Evolutionary conservation across 2,329 filamentous ascomycete species (phyloP).

Genomic region (Arthrobotrys pseudoclavata): DNA sequence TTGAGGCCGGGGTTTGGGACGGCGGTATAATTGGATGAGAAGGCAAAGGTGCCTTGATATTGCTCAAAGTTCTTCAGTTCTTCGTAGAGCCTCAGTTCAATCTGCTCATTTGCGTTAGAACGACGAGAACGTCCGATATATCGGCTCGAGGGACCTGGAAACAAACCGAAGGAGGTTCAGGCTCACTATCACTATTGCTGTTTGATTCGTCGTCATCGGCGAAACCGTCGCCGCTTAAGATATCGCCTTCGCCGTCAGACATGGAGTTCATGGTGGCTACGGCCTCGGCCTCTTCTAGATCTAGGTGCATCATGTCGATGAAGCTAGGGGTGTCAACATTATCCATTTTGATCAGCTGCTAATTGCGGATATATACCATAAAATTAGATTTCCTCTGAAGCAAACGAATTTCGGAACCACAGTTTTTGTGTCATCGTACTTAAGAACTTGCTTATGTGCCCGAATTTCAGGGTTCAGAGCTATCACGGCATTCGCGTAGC

Average conservation of each 20-base stretch:
- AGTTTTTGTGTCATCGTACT: neutral
- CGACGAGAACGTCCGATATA: neutral
- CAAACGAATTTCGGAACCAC: neutral
- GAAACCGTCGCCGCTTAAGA: neutral
- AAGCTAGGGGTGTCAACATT: neutral
- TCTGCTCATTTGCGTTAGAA: neutral
- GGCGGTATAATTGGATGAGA: constrained; percentile 39
- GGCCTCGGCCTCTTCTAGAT: neutral
- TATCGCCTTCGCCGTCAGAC: neutral
- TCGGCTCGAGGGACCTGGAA: neutral
- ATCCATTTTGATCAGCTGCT: neutral
- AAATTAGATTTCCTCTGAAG: neutral
- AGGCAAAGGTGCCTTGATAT: constrained; percentile 47
- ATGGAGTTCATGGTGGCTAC: neutral
- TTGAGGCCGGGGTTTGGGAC: constrained; percentile 45
- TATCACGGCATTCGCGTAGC: neutral
- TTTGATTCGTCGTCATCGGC: neutral
- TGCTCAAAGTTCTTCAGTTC: constrained; percentile 7
- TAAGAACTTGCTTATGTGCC: neutral
- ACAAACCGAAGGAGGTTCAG: neutral
- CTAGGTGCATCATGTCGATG: neutral
- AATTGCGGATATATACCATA: neutral
- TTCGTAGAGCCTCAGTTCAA: constrained; percentile 32
- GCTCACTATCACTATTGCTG: too few species aligned
- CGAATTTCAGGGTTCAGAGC: neutral